These are phyloP conservation scores for Leptographium flavum DNA, from an alignment of 2,329 filamentous ascomycete species.

Conservation along the genomic window DNA sequence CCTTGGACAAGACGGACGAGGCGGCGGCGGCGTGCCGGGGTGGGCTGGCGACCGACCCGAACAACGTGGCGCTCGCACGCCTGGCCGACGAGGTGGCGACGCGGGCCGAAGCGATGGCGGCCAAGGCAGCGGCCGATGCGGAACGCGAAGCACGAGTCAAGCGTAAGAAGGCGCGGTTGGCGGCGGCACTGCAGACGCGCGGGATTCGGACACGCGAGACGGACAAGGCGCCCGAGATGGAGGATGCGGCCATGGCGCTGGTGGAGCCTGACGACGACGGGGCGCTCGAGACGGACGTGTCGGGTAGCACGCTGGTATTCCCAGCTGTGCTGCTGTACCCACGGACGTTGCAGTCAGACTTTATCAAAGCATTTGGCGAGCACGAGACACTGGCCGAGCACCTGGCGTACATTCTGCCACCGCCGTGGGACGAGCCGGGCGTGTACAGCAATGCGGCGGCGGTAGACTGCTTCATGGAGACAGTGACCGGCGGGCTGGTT, in stretches of 20 bases:
- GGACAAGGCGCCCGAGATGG: slow-evolving; percentile 65
- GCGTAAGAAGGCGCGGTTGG: slow-evolving; percentile 45
- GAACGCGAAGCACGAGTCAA: slow-evolving; percentile 35
- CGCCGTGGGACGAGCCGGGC: slow-evolving; percentile 62
- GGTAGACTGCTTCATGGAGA: slow-evolving; percentile 88
- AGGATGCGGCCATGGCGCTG: slow-evolving; percentile 62
- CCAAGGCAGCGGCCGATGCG: slow-evolving; percentile 38
- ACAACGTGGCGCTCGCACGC: slow-evolving; percentile 45
- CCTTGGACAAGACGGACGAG: slow-evolving; percentile 64
- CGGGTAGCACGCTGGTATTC: slow-evolving; percentile 56
- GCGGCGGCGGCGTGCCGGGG: slow-evolving; percentile 65
- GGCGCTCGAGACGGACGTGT: slow-evolving; percentile 44
- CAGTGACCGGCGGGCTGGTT: slow-evolving; percentile 59
- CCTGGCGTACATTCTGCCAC: slow-evolving; percentile 69
- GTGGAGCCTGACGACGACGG: slow-evolving; percentile 27
- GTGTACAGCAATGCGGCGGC: slow-evolving; percentile 56
- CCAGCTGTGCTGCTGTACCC: slow-evolving; percentile 81
- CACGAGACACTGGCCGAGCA: slow-evolving; percentile 62
- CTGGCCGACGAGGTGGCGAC: slow-evolving; percentile 40
- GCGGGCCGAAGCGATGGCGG: slow-evolving; percentile 38
- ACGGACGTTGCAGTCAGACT: slow-evolving; percentile 66
- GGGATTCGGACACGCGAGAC: slow-evolving; percentile 55
- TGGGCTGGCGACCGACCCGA: slow-evolving; percentile 57
- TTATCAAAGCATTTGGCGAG: slow-evolving; percentile 79
- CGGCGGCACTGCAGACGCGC: slow-evolving; percentile 52